Evolutionary conservation across 2,329 filamentous ascomycete genomes (phyloP), one percentile per base, ranked within the genome.

Genomic region (Aspergillus sp.): DNA sequence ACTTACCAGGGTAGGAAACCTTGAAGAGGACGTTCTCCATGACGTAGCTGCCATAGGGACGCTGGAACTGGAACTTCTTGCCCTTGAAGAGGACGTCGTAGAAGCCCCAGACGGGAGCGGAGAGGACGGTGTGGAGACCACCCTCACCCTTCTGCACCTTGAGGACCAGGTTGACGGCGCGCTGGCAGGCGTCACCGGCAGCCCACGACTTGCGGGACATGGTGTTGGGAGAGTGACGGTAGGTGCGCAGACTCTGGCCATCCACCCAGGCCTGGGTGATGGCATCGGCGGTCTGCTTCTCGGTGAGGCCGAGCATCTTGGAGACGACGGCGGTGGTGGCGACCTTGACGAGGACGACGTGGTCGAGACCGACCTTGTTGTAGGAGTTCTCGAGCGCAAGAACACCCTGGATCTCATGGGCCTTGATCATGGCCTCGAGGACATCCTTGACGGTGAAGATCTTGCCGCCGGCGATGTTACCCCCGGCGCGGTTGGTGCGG

Each of bases 1-100:
- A 40, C 82, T 72, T 79, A 90, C 89, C 89, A 69, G 93, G 93
- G 74, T 96, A 97, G 43, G 94, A 99, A 55, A 99, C 94, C 84
- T 99, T 99, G 87, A 99, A 99, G 59, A 99, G 86, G 55, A 99
- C 91, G 69, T 97, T 99, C 85, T 99, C 94, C 94, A 99, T 99
- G 62, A 99, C 94, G 75, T 99, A 99, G 81, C 89, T 95, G 70
- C 92, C 93, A 70, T 99, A 99, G 53, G 87, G 85, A 58, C 94
- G 86, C 81, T 97, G 93, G 82, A 96, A 99, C 74, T 91, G 80
- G 73, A 99, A 99, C 76, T 89, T 89, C 67, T 95, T 90, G 76
- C 91, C 91, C 79, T 92, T 90, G 82, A 97, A 99, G 59, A 95
- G 83, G 60, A 97, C 92, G 70, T 99, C 94, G 78, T 99, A 99